Evolutionary conservation across 192 early-diverging fungal species (phyloP), one percentile per base, ranked within the genome.

Genomic region (Linnemannia zychae): DNA sequence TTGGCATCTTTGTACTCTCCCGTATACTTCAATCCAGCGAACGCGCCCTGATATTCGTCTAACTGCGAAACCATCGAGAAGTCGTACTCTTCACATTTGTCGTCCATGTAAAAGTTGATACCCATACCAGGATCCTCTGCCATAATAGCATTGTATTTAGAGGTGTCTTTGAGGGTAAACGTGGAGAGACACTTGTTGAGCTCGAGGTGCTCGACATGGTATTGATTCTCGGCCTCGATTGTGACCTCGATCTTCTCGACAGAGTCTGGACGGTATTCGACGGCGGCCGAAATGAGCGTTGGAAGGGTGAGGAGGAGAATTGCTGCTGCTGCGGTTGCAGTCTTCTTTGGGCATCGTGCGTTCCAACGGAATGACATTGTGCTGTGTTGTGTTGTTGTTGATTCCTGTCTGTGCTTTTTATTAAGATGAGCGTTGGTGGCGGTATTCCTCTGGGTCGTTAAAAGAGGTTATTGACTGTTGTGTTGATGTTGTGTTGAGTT

Each of bases 71-170:
- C n/a, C 15, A 85, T 40, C 2, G 83, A 79, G n/a, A 76, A 85
- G 2, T 85, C 83, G 70, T 76, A 85, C 53, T 85, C 83, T 20
- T 78, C 57, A 28, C 83, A 85, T 9, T 78, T n/a, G n/a, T 79
- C 77, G 24, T 85, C 83, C 40, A 69, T 40, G 36, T 79, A 85
- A 22, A 79, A 85, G 49, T 85, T 85, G 38, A 85, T 28, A 33
- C 48, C 77, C 68, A 76, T 71, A 3, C 53, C 70, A 1, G 31
- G 33, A 4, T 79, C 77, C 7, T 28, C 2, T 7, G 78, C 46
- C 3, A 6, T 60, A 38, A 85, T 79, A 52, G 66, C 73, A 16
- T 34, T 65, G 70, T 76, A 85, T 22, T 49, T 74, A 48, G 65
- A 31, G 17, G 47, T n/a, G n/a, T 71, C 40, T 18, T 37, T 20